Percentiles rank a stretch among this genome's conserved stretches.
phyloP scores from a whole-genome alignment of 1,139 yeast genomes.

The Candida mesenterica region DNA sequence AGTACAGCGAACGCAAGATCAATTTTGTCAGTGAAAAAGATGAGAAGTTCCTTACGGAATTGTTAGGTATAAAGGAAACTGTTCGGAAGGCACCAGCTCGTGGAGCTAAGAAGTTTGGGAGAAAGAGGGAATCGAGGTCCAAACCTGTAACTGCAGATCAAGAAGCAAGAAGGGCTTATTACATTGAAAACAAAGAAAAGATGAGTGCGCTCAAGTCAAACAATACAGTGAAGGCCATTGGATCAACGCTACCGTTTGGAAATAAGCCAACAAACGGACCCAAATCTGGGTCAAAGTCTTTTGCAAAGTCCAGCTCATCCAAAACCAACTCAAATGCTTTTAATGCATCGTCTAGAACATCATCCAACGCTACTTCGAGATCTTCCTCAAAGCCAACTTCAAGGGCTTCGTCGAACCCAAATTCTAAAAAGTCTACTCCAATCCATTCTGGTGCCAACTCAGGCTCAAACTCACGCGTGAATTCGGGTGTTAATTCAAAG shows the following conservation, averaged over 20 bases:
- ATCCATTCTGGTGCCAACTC: constrained; percentile 1
- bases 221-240: constrained; percentile 43
- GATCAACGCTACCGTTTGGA: constrained; percentile 14
- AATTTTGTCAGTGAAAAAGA: constrained; percentile 45
- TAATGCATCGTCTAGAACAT: background rate
- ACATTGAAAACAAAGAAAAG: constrained; percentile 32
- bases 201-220: constrained; percentile 39
- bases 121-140: constrained; percentile 20
- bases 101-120: constrained; percentile 15
- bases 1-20: constrained; percentile 17
- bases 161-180: constrained; percentile 41
- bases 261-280: no score
- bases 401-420: background rate
- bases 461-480: no score
- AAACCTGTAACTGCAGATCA: constrained; percentile 31
- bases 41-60: constrained; percentile 45
- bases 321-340: background rate
- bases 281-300: constrained; percentile 1
- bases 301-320: constrained; percentile 1
- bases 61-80: constrained; percentile 51
- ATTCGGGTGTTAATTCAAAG: constrained; percentile 2
- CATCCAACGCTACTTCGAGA: background rate
- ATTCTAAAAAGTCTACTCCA: constrained; percentile 1
- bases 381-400: constrained; percentile 1
- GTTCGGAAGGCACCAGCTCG: constrained; percentile 14